These are phyloP conservation scores for Phytopythium cucurbitacearum DNA, from an alignment of 352 stramenopile species.

Conservation along the genomic window DNA sequence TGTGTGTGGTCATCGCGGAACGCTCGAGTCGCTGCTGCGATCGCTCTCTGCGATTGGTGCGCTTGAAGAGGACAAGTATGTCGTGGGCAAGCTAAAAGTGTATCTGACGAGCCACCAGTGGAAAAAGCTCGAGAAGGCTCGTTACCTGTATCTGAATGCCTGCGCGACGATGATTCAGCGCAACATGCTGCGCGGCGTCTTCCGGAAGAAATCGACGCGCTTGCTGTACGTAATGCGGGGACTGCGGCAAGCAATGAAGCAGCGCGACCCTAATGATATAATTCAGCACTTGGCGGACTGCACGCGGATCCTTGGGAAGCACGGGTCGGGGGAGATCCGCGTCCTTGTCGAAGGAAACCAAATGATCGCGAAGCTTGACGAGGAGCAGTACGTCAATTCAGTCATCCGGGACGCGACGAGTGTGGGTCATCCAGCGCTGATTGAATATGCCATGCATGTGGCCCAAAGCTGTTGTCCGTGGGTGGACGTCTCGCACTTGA, in stretches of 20 bases:
- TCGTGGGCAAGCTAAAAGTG: slow-evolving; percentile 66
- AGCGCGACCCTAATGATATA: slow-evolving; percentile 55
- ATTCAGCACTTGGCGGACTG: slow-evolving; percentile 58
- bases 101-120: slow-evolving; percentile 78
- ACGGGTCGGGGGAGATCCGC: slow-evolving; percentile 50
- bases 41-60: slow-evolving; percentile 78
- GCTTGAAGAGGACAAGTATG: slow-evolving; percentile 75
- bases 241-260: slow-evolving; percentile 45
- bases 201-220: slow-evolving; percentile 54
- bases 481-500: slow-evolving; percentile 48
- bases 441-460: slow-evolving; percentile 60
- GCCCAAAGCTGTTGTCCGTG: slow-evolving; percentile 60
- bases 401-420: slow-evolving; percentile 56
- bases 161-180: slow-evolving; percentile 83
- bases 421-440: slow-evolving; percentile 51
- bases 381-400: slow-evolving; percentile 75
- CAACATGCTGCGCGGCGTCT: slow-evolving; percentile 70
- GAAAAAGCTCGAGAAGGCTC: slow-evolving; percentile 76
- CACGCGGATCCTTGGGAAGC: slow-evolving; percentile 51
- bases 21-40: slow-evolving; percentile 65
- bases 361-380: slow-evolving; percentile 57
- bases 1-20: slow-evolving; percentile 73
- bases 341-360: slow-evolving; percentile 43
- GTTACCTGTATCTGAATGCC: slow-evolving; percentile 74
- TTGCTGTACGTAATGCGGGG: slow-evolving; percentile 56